Conservation (phyloP, 163 green algal genomes). For the Chloroidium sp. region DNA sequence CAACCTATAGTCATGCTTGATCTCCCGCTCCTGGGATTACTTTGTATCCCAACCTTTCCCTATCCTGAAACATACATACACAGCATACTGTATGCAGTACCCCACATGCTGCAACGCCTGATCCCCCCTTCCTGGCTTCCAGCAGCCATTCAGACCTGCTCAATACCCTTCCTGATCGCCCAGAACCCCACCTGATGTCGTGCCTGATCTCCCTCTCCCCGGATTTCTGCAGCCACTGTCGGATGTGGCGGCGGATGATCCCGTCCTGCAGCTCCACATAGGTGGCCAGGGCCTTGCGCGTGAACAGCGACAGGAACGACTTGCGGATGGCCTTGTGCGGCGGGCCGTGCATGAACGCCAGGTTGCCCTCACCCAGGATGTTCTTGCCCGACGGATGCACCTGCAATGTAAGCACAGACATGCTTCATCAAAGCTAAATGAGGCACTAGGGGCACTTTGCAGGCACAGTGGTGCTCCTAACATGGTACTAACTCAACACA, state of each 20-base stretch:
- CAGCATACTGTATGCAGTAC: no score
- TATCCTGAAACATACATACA: no score
- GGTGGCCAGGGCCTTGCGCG: conserved; percentile 63
- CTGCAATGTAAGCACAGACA: no score
- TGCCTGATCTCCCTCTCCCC: conserved; percentile 52
- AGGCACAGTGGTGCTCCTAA: no score
- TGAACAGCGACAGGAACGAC: conserved; percentile 83
- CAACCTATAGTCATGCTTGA: no score
- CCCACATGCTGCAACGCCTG: neutral
- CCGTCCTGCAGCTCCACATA: conserved; percentile 73
- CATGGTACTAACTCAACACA: no score
- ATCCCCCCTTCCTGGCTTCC: no score
- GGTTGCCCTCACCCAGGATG: conserved; percentile 73
- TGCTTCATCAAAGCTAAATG: no score
- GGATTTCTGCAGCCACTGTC: conserved; percentile 24
- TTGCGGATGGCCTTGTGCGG: conserved; percentile 59
- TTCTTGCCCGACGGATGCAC: conserved; percentile 67
- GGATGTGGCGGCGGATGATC: conserved; percentile 51
- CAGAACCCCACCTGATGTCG: conserved; percentile 30
- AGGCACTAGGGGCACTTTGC: no score
- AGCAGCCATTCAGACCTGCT: neutral
- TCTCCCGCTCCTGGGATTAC: no score
- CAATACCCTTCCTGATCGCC: neutral
- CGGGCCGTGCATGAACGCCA: conserved; percentile 75
- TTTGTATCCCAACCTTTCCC: no score